Percentiles rank a stretch among this genome's conserved stretches.
phyloP scores from a whole-genome alignment of 2,329 filamentous ascomycete genomes.

The Fonsecaea erecta region DNA sequence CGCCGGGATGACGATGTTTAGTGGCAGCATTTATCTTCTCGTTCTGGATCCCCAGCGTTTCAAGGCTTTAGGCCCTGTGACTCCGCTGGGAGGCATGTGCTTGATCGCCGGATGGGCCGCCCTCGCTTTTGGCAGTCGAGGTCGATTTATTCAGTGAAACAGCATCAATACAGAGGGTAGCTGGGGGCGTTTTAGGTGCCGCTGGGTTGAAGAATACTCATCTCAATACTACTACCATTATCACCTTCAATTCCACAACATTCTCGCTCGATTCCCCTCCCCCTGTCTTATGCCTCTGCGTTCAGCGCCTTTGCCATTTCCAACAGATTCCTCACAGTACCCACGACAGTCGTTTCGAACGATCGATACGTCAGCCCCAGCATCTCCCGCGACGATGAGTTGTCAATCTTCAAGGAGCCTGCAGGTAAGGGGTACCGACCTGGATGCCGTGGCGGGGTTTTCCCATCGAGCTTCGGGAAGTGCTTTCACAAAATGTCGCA shows the following conservation, averaged over 20 bases:
- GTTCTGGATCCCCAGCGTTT: constrained; percentile 66
- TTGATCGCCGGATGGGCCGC: constrained; percentile 69
- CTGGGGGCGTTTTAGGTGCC: not conserved
- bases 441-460: constrained; percentile 41
- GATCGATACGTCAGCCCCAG: constrained; percentile 7
- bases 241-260: not conserved
- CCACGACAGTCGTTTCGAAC: constrained; percentile 2
- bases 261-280: not conserved
- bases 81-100: constrained; percentile 61
- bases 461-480: constrained; percentile 40
- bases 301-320: constrained; percentile 2
- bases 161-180: not conserved
- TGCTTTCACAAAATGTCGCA: constrained; percentile 21
- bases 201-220: not conserved
- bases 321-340: constrained; percentile 8
- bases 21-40: constrained; percentile 67
- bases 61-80: constrained; percentile 66
- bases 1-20: constrained; percentile 70
- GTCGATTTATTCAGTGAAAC: constrained; percentile 21
- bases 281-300: constrained; percentile 4
- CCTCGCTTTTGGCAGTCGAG: constrained; percentile 31
- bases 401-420: constrained; percentile 14
- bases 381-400: constrained; percentile 7
- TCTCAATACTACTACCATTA: not conserved
- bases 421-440: constrained; percentile 4